phyloP scores from a whole-genome alignment of 176 grass and related monocot species.

The Oryza meridionalis region DNA sequence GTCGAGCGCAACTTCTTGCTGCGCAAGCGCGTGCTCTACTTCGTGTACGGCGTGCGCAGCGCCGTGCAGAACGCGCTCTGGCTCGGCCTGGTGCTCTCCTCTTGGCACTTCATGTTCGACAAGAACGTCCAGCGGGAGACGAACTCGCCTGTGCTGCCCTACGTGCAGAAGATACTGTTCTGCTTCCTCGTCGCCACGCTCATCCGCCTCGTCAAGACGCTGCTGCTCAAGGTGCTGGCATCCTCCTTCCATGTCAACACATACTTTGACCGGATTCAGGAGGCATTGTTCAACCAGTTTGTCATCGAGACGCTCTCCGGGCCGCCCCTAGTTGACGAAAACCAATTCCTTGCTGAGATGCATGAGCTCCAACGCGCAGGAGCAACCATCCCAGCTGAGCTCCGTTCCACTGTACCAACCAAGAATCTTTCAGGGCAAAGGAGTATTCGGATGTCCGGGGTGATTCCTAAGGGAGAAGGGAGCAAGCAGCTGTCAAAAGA shows the following conservation, averaged over 20 bases:
- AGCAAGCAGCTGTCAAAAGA: constrained; percentile 52
- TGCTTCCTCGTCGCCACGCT: constrained; percentile 73
- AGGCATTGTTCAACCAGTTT: constrained; percentile 78
- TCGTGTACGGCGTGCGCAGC: constrained; percentile 74
- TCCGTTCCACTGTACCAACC: constrained; percentile 39
- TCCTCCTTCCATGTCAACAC: constrained; percentile 83
- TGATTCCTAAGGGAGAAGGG: constrained; percentile 46
- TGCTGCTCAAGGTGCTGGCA: constrained; percentile 83
- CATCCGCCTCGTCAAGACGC: constrained; percentile 69
- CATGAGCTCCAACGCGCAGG: constrained; percentile 66
- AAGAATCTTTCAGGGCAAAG: constrained; percentile 50
- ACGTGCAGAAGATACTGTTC: constrained; percentile 76
- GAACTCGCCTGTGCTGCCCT: constrained; percentile 44
- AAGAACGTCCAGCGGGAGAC: constrained; percentile 49
- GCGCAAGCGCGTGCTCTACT: constrained; percentile 82
- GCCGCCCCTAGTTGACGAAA: constrained; percentile 62
- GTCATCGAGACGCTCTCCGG: constrained; percentile 79
- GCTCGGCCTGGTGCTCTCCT: constrained; percentile 71
- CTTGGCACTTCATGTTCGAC: constrained; percentile 79
- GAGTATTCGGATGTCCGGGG: constrained; percentile 45
- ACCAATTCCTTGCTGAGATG: constrained; percentile 61
- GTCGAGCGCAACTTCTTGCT: constrained; percentile 81
- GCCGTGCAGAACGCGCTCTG: constrained; percentile 74
- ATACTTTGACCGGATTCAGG: constrained; percentile 88
- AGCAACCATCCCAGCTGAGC: constrained; percentile 56